Base-by-base conservation (phyloP, 2,329 filamentous ascomycete genomes). In the Aureobasidium sp. region DNA sequence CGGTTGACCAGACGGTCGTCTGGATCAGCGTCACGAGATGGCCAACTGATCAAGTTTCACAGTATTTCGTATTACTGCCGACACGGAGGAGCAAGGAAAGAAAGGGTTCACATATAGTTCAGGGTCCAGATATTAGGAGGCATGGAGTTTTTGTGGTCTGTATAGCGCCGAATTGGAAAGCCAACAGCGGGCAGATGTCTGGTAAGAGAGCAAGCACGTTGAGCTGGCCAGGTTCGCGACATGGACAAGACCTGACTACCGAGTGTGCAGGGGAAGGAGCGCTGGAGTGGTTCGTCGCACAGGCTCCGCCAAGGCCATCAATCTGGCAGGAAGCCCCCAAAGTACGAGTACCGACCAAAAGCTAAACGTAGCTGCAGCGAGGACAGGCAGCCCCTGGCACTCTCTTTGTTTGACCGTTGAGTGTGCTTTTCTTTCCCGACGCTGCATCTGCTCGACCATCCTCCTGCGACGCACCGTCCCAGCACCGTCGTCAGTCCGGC, bases 341-440 rank as follows among this genome's bases (percentile, higher is more conserved):
- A 15, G 27, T 33, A 57, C 17, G 33, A 15, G 27, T 22, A 57
- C 9, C 29, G 29, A 45, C 53, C 53, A 57, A 57, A 57, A 54
- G 53, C 53, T 24, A 57, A 57, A 57, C 52, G 53, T 57, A 57
- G 53, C 53, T 57, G 53, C 53, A 57, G 53, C 27, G 53, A 57
- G 53, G 45, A 45, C 39, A 57, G 40, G 39, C 39, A 45, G 29
- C 53, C 53, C 53, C 53, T 57, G 53, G 53, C 17, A 35, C 27
- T 44, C 53, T 45, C 29, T 33, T 45, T 45, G 39, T 57, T 45
- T 33, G 39, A 14, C 39, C 53, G 52, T 54, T 57, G 27, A 39
- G 33, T 24, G 39, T 56, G 53, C 53, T 45, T 45, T 57, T 45
- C 37, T 54, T n/a, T 42, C 19, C 27, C 40, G 24, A 29, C 27